A percentile compares a stretch with the other conserved stretches of the same genome.
These are phyloP conservation scores for Sedum album DNA, from an alignment of 164 flowering plant genomes.

Conservation along the genomic window DNA sequence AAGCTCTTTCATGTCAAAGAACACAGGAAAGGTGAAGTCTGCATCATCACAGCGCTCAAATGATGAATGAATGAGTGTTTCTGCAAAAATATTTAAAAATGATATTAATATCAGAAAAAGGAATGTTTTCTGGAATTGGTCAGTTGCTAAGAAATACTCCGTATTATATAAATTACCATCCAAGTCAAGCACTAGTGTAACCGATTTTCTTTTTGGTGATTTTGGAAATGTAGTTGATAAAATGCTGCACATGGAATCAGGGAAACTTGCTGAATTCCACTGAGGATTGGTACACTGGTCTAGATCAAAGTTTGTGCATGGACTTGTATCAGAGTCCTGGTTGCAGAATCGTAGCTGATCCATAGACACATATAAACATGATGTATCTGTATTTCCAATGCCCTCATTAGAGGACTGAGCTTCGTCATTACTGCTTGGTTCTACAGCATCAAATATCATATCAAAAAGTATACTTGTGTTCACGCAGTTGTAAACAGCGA, in stretches of 20 bases:
- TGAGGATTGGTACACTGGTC: constrained; percentile 58
- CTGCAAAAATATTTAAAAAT: constrained; percentile 32
- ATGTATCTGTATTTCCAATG: constrained; percentile 25
- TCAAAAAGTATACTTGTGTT: constrained; percentile 44
- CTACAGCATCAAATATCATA: constrained; percentile 48
- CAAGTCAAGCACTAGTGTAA: constrained; percentile 93
- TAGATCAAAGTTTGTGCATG: constrained; percentile 32
- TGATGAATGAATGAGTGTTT: constrained; percentile 92
- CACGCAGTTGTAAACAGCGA: constrained; percentile 33
- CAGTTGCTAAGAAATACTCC: too few relatives aligned
- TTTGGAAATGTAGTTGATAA: constrained; percentile 26
- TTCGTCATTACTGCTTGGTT: constrained; percentile 22
- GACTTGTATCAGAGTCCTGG: constrained; percentile 31
- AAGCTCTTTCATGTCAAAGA: constrained; percentile 81
- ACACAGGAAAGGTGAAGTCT: constrained; percentile 80
- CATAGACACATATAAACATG: constrained; percentile 48
- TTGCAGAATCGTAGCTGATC: constrained; percentile 39
- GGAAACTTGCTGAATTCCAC: constrained; percentile 45
- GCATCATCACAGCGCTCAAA: constrained; percentile 69
- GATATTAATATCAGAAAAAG: too few relatives aligned
- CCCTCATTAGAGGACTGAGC: constrained; percentile 27
- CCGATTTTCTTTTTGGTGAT: constrained; percentile 44
- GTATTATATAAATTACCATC: too few relatives aligned
- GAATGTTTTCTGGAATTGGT: too few relatives aligned
- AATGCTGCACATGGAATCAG: constrained; percentile 52